These are phyloP conservation scores for Daedaleopsis nitida DNA, from an alignment of 768 basidiomycete species.

Conservation along the genomic window DNA sequence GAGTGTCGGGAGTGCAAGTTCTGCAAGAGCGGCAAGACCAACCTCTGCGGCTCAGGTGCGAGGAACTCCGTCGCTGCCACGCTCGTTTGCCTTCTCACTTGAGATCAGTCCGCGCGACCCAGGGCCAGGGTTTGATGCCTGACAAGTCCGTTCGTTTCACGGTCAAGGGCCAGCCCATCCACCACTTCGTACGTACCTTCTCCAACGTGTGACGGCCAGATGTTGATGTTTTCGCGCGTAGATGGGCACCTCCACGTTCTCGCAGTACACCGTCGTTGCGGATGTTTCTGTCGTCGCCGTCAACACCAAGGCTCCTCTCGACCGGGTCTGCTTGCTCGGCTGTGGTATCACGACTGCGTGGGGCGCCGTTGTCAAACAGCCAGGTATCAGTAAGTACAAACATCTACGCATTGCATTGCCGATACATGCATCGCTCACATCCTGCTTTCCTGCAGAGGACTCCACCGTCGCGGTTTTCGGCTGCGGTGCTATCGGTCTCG, in stretches of 20 bases:
- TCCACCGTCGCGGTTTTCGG: constrained; percentile 95
- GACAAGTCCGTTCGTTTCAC: constrained; percentile 88
- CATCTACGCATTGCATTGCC: neutral
- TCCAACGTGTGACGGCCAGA: neutral
- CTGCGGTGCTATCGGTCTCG: constrained; percentile 94
- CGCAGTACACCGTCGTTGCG: constrained; percentile 98
- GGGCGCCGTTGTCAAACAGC: constrained; percentile 93
- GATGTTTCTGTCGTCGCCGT: constrained; percentile 96
- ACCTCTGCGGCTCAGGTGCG: constrained; percentile 91
- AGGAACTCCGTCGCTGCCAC: neutral
- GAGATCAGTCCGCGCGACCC: constrained; percentile 79
- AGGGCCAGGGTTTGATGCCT: constrained; percentile 95
- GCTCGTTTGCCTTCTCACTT: neutral
- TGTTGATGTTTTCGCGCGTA: constrained; percentile 30
- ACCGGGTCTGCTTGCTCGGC: constrained; percentile 96
- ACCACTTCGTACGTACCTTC: constrained; percentile 77
- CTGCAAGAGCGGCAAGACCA: constrained; percentile 98
- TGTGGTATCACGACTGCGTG: constrained; percentile 99
- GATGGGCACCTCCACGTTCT: constrained; percentile 99
- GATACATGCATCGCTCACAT: neutral
- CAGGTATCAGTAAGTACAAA: constrained; percentile 69
- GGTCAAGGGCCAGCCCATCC: constrained; percentile 80
- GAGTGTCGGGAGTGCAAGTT: constrained; percentile 98
- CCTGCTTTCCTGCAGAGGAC: constrained; percentile 50
- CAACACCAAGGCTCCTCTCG: constrained; percentile 81